These are phyloP conservation scores for Diospyros kaki DNA, from an alignment of 148 eudicot genomes.

Conservation along the genomic window DNA sequence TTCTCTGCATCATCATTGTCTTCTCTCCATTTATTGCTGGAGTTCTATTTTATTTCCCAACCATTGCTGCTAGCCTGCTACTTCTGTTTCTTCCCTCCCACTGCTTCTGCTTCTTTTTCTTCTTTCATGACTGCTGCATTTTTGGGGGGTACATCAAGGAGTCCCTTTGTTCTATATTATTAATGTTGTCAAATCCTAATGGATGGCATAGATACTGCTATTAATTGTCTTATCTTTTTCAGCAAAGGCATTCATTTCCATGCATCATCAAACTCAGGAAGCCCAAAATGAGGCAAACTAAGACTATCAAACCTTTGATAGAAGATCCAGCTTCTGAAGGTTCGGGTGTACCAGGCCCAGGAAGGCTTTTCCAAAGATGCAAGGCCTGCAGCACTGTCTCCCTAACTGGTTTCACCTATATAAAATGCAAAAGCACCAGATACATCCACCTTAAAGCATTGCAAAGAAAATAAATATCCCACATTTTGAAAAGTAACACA, in stretches of 20 bases:
- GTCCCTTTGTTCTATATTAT: too few relatives aligned
- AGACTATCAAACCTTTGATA: slow-evolving; percentile 41
- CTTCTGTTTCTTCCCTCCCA: too few relatives aligned
- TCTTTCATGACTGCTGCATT: too few relatives aligned
- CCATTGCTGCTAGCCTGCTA: too few relatives aligned
- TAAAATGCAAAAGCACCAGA: slow-evolving; percentile 11
- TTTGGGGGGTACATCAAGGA: too few relatives aligned
- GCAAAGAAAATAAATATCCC: neutral
- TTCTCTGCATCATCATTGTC: too few relatives aligned
- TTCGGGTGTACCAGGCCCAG: slow-evolving; percentile 47
- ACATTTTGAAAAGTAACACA: slow-evolving; percentile 4
- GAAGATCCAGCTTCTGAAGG: slow-evolving; percentile 60
- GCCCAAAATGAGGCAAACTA: neutral
- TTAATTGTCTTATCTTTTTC: too few relatives aligned
- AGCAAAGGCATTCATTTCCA: neutral
- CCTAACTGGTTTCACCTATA: slow-evolving; percentile 88
- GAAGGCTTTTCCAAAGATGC: slow-evolving; percentile 65
- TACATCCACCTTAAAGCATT: slow-evolving; percentile 19
- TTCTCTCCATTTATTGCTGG: too few relatives aligned
- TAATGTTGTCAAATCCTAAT: too few relatives aligned
- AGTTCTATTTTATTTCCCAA: too few relatives aligned
- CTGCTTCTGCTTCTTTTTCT: too few relatives aligned
- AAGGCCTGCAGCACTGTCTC: slow-evolving; percentile 70
- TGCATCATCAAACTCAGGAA: neutral
- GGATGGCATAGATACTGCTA: too few relatives aligned